Evolutionary conservation across 2,329 filamentous ascomycete species (phyloP).

Genomic region (Parasarocladium wereldwijsianum): DNA sequence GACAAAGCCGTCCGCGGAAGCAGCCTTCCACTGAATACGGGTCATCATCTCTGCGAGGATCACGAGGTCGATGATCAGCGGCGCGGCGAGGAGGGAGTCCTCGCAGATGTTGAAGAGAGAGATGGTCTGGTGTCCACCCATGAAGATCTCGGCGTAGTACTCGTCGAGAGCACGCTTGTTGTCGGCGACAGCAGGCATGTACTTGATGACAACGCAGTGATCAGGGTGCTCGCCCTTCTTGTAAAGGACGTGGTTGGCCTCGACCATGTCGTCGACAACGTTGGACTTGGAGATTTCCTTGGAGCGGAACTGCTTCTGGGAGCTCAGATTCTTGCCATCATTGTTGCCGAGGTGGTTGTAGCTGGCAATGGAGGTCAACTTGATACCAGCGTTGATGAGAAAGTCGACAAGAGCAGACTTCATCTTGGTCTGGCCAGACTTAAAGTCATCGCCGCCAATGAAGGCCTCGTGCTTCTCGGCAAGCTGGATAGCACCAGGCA

Average conservation of each 20-base stretch:
- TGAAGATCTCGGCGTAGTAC: conserved; percentile 99
- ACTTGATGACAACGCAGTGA: conserved; percentile 99
- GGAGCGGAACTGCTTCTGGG: conserved; percentile 95
- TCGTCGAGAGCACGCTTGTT: conserved; percentile 98
- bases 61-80: conserved; percentile 93
- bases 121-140: conserved; percentile 97
- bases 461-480: conserved; percentile 79
- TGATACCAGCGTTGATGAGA: conserved; percentile 96
- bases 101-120: conserved; percentile 97
- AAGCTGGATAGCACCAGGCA: conserved; percentile 79
- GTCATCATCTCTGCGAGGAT: conserved; percentile 96
- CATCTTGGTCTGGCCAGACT: conserved; percentile 99
- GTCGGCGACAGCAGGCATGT: conserved; percentile 97
- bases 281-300: conserved; percentile 99
- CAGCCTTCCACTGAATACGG: conserved; percentile 78
- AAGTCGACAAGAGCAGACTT: conserved; percentile 98
- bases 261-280: conserved; percentile 98
- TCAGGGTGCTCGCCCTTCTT: conserved; percentile 87
- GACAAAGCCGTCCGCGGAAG: conserved; percentile 32
- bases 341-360: conserved; percentile 99
- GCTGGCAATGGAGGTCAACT: conserved; percentile 93
- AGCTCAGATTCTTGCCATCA: conserved; percentile 96
- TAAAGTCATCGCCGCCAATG: conserved; percentile 98
- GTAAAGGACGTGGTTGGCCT: conserved; percentile 85
- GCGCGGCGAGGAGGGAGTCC: conserved; percentile 89